These are phyloP conservation scores for Oropetium thomaeum DNA, from an alignment of 176 grass and related monocot species.

Conservation along the genomic window DNA sequence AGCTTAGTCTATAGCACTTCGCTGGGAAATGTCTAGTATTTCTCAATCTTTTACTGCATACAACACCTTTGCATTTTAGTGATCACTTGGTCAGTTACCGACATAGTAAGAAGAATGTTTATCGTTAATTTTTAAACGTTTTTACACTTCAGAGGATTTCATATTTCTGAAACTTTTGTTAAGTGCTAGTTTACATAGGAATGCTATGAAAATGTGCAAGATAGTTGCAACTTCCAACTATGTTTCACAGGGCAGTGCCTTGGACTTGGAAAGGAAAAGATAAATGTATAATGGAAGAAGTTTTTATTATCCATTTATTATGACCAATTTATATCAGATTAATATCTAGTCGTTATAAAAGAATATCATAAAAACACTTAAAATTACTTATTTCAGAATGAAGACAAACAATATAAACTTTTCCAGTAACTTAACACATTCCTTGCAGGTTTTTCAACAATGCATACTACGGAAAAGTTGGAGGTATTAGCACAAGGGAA, in stretches of 20 bases:
- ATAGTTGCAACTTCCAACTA: background rate
- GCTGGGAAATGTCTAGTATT: background rate
- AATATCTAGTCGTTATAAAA: too few relatives aligned
- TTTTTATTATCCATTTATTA: too few relatives aligned
- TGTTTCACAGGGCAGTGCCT: background rate
- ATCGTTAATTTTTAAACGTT: background rate
- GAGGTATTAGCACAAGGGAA: conserved; percentile 81
- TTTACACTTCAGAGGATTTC: background rate
- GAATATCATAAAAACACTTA: background rate
- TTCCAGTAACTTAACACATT: background rate
- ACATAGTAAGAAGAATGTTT: background rate
- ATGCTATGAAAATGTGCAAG: background rate
- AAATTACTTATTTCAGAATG: background rate
- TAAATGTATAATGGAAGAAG: background rate
- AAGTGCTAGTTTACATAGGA: background rate
- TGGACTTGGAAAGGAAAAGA: background rate
- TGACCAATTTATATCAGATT: too few relatives aligned
- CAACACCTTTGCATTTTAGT: background rate
- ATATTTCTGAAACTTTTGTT: background rate
- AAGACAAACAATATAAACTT: background rate
- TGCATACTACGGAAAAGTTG: conserved; percentile 80
- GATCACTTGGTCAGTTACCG: background rate
- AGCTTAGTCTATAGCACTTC: background rate
- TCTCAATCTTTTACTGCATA: background rate
- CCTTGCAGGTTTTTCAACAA: conserved; percentile 83